A percentile compares a stretch with the other conserved stretches of the same genome.
phyloP scores from a whole-genome alignment of 228 moss, liverwort and hornwort genomes.

The Sphagnum fallax region DNA sequence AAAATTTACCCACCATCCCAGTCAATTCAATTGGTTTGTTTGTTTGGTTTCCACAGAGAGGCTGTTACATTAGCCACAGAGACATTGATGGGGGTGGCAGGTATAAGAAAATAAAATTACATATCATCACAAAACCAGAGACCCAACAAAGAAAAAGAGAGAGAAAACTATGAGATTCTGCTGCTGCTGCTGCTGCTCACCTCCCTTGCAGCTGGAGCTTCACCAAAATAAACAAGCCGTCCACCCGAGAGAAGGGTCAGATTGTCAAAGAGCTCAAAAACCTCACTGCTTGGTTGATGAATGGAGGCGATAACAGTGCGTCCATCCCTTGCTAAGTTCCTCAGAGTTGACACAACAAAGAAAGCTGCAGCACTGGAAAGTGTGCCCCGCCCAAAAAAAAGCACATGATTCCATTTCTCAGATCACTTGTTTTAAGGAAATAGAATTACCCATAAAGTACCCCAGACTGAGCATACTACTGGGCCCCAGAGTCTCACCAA shows the following conservation, averaged over 20 bases:
- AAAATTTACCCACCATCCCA: not conserved
- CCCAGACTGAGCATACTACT: too few relatives aligned
- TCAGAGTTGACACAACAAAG: conserved; percentile 53
- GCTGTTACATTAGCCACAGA: not conserved
- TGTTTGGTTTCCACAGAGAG: not conserved
- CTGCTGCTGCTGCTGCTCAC: conserved; percentile 7
- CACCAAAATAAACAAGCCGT: conserved; percentile 47
- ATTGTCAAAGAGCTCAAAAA: conserved; percentile 59
- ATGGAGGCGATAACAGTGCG: conserved; percentile 60
- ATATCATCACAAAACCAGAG: not conserved
- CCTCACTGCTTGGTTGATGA: conserved; percentile 67
- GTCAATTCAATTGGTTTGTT: not conserved
- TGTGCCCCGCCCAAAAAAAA: too few relatives aligned
- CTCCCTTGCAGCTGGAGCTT: conserved; percentile 35
- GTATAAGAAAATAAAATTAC: not conserved
- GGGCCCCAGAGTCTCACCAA: not conserved
- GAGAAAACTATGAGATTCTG: not conserved
- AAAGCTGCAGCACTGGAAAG: conserved; percentile 50
- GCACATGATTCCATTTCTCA: too few relatives aligned
- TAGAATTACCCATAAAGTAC: too few relatives aligned
- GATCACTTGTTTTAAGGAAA: too few relatives aligned
- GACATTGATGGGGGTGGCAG: not conserved
- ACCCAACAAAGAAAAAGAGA: not conserved
- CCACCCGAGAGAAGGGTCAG: conserved; percentile 51
- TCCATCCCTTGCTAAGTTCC: conserved; percentile 55